Conservation (phyloP, 129 eudicot species). For the Ambrosia trifida region DNA sequence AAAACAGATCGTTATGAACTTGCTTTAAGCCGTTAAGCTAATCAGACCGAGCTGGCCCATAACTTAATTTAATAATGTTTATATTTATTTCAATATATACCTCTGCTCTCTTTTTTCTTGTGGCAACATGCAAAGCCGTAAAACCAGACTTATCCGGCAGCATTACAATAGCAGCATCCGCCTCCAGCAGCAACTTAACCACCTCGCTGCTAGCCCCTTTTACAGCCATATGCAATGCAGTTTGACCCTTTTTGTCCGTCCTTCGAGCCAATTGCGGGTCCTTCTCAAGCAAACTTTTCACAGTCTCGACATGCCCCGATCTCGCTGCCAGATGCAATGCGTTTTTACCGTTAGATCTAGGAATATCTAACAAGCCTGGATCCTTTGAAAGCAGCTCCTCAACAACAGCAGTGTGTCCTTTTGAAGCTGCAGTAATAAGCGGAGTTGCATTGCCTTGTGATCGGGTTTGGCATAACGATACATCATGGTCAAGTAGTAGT, state of each 20-base stretch:
- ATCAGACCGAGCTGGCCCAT: neutral
- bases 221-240: constrained; percentile 87
- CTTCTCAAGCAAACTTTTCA: constrained; percentile 55
- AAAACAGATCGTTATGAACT: constrained; percentile 1
- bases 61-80: neutral
- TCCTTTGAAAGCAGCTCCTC: constrained; percentile 63
- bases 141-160: constrained; percentile 70
- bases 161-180: constrained; percentile 72
- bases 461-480: constrained; percentile 55
- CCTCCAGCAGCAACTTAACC: constrained; percentile 61
- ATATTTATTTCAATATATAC: constrained; percentile 30
- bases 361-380: constrained; percentile 46
- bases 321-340: constrained; percentile 80
- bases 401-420: constrained; percentile 68
- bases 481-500: constrained; percentile 64
- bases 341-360: constrained; percentile 69
- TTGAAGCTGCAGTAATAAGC: constrained; percentile 66
- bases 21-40: neutral
- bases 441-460: constrained; percentile 67
- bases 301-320: constrained; percentile 66
- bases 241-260: constrained; percentile 79
- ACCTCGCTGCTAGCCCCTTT: constrained; percentile 67
- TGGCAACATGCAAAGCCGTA: constrained; percentile 83
- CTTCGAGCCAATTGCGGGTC: constrained; percentile 66
- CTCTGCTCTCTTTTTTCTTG: constrained; percentile 76